A percentile compares a stretch with the other conserved stretches of the same genome.
Conservation (phyloP, 352 stramenopile genomes). For the Thraustochytrium aureum region DNA sequence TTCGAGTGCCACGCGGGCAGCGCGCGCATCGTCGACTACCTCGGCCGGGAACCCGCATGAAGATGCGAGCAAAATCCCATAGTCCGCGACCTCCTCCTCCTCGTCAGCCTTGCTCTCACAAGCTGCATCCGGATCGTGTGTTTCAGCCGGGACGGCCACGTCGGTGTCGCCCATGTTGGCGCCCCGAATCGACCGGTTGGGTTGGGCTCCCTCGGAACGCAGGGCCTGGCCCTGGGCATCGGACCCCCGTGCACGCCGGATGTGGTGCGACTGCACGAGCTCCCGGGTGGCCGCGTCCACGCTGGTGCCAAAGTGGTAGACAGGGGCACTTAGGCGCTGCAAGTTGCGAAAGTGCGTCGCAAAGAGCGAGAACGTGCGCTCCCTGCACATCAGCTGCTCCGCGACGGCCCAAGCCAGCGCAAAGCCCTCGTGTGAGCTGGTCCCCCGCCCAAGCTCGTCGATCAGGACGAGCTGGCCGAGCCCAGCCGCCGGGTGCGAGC, state of each 20-base stretch:
- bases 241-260: conserved; percentile 60
- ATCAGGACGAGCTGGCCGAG: conserved; percentile 71
- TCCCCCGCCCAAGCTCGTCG: conserved; percentile 84
- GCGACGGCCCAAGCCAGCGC: conserved; percentile 80
- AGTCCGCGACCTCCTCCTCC: conserved; percentile 67
- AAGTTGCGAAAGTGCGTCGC: conserved; percentile 82
- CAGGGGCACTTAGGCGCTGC: conserved; percentile 67
- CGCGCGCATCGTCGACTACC: conserved; percentile 66
- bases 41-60: conserved; percentile 68
- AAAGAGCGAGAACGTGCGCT: conserved; percentile 75
- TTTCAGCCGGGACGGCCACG: not conserved
- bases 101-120: conserved; percentile 63
- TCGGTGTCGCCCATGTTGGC: conserved; percentile 48
- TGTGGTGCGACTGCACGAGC: conserved; percentile 5
- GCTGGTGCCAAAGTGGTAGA: conserved; percentile 68
- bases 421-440: conserved; percentile 78
- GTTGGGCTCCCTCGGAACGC: too few relatives aligned
- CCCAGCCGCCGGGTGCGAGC: conserved; percentile 64
- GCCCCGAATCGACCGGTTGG: too few relatives aligned
- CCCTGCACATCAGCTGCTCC: conserved; percentile 71
- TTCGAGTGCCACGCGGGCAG: not conserved
- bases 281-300: conserved; percentile 56
- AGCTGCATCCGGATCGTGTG: conserved; percentile 57
- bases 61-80: conserved; percentile 75
- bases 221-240: conserved; percentile 65